phyloP scores from a whole-genome alignment of 169 alveolate genomes.

The Cryptosporidium tyzzeri region DNA sequence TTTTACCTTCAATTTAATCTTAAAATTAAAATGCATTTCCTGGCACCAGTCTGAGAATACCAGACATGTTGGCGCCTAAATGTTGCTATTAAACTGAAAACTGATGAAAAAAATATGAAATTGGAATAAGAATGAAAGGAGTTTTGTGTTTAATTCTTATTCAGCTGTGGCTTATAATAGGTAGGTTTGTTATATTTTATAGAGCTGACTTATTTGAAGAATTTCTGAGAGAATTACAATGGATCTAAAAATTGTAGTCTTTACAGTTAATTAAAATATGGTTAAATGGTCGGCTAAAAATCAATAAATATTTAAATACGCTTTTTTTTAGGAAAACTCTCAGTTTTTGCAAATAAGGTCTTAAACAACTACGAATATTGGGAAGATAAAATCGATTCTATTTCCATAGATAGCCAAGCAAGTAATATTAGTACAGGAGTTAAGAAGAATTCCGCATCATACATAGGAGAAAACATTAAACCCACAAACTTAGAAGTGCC shows the following conservation, averaged over 20 bases:
- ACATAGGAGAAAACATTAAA: not conserved
- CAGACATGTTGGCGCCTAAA: conserved; percentile 2
- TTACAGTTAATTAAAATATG: not conserved
- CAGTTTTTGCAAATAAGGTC: conserved; percentile 10
- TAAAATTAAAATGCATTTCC: not conserved
- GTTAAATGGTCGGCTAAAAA: not conserved
- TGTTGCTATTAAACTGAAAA: not conserved
- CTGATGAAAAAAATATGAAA: not conserved
- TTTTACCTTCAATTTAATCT: not conserved
- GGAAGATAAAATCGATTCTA: conserved; percentile 10
- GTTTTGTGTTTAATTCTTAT: not conserved
- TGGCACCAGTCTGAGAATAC: not conserved
- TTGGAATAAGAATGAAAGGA: not conserved
- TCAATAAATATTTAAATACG: not conserved
- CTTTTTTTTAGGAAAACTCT: not conserved
- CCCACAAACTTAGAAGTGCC: not conserved
- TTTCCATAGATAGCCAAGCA: conserved; percentile 46
- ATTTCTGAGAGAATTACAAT: not conserved
- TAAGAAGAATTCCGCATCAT: not conserved
- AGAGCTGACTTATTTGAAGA: not conserved
- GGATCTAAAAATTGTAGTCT: not conserved
- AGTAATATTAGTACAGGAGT: conserved; percentile 3
- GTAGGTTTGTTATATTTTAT: not conserved
- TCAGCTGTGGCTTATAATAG: conserved; percentile 8
- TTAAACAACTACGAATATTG: conserved; percentile 43